Conservation (phyloP, 1,284 basidiomycete species). For the Golubevia sp. region DNA sequence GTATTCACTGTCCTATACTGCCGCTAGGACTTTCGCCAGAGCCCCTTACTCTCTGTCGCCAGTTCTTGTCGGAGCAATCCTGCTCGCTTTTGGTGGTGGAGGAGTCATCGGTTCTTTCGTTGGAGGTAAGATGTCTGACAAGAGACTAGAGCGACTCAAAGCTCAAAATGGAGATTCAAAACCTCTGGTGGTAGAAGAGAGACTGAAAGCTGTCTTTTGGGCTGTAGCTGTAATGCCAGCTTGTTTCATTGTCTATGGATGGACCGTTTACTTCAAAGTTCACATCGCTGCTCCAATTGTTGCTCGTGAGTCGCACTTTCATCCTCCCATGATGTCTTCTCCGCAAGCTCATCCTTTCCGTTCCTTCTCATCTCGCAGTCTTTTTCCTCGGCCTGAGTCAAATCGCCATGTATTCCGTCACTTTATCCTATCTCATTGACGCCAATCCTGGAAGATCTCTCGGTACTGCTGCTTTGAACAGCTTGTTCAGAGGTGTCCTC, state of each 20-base stretch:
- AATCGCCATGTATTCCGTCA: constrained; percentile 10
- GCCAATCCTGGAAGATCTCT: constrained; percentile 13
- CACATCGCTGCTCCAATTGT: constrained; percentile 11
- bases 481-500: constrained; percentile 11
- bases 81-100: constrained; percentile 16
- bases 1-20: constrained; percentile 13
- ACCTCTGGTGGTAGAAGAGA: too few relatives aligned
- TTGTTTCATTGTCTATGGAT: constrained; percentile 14
- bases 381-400: constrained; percentile 10
- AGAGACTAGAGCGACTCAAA: neutral
- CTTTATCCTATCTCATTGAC: constrained; percentile 18
- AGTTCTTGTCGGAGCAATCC: constrained; percentile 14
- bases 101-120: constrained; percentile 17
- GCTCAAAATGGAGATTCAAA: too few relatives aligned
- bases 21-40: constrained; percentile 13
- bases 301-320: too few relatives aligned
- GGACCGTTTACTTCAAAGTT: constrained; percentile 9
- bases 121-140: constrained; percentile 16
- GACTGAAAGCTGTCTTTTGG: constrained; percentile 2
- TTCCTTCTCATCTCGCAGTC: too few relatives aligned
- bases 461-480: constrained; percentile 18
- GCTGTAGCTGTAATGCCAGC: constrained; percentile 3
- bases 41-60: constrained; percentile 13
- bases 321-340: too few relatives aligned
- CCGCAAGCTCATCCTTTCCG: too few relatives aligned